phyloP scores from a whole-genome alignment of 768 basidiomycete species.

The Galerina marginata region DNA sequence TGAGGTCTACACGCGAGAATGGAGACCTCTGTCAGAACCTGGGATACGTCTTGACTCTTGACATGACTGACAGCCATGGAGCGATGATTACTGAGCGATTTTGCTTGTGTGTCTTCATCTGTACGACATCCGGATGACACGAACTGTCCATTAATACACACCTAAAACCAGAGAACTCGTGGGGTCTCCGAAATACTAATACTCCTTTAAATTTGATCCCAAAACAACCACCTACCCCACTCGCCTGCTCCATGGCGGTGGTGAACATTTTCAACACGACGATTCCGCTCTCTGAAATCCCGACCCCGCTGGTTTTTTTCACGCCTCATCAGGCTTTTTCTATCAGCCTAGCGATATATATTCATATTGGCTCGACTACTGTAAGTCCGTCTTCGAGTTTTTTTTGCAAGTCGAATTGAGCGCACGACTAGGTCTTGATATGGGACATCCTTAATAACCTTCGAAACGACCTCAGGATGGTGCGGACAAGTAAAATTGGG shows the following conservation, averaged over 20 bases:
- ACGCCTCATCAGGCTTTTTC: conserved; percentile 3
- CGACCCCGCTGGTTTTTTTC: conserved; percentile 6
- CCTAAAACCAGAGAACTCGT: neutral
- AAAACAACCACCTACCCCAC: neutral
- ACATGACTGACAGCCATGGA: too few relatives aligned
- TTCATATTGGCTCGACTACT: conserved; percentile 13
- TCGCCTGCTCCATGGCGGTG: neutral
- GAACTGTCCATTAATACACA: too few relatives aligned
- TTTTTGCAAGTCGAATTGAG: neutral
- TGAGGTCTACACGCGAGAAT: too few relatives aligned
- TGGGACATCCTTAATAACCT: conserved; percentile 20
- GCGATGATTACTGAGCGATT: too few relatives aligned
- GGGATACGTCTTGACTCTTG: too few relatives aligned
- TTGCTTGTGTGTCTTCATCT: too few relatives aligned
- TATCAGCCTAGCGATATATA: conserved; percentile 3
- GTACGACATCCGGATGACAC: too few relatives aligned
- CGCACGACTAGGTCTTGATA: conserved; percentile 7
- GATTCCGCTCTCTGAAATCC: conserved; percentile 8
- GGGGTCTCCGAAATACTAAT: too few relatives aligned
- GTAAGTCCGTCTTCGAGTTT: neutral
- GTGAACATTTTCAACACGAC: conserved; percentile 13
- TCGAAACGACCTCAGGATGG: conserved; percentile 4
- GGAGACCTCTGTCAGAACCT: too few relatives aligned
- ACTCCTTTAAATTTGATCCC: too few relatives aligned
- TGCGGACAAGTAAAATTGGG: neutral